A percentile compares a stretch with the other conserved stretches of the same genome.
phyloP scores from a whole-genome alignment of 495 filamentous ascomycete genomes.

The Hypoxylon fuscum region DNA sequence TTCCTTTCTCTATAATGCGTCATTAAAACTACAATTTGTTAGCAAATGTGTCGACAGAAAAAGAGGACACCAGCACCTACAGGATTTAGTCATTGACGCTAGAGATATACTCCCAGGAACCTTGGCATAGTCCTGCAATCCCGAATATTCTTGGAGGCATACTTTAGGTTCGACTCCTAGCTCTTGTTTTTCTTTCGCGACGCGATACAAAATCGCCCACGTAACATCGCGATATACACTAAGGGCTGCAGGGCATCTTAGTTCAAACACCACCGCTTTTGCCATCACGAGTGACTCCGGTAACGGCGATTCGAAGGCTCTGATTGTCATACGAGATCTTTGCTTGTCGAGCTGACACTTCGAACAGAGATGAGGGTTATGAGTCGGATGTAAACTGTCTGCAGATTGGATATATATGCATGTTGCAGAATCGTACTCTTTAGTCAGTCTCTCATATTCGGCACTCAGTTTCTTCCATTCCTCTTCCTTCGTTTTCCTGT shows the following conservation, averaged over 20 bases:
- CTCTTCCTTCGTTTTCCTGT: conserved; percentile 46
- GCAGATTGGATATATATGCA: conserved; percentile 24
- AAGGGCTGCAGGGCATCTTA: conserved; percentile 48
- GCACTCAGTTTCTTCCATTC: conserved; percentile 51
- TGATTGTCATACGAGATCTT: conserved; percentile 47
- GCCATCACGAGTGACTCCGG: conserved; percentile 43
- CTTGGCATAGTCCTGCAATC: conserved; percentile 23
- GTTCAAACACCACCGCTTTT: conserved; percentile 56
- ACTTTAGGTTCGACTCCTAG: conserved; percentile 27
- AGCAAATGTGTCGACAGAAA: not conserved
- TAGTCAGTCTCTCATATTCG: conserved; percentile 51
- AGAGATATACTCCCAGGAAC: conserved; percentile 33
- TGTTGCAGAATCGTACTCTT: conserved; percentile 48
- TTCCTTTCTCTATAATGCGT: conserved; percentile 48
- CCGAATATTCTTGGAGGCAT: conserved; percentile 38
- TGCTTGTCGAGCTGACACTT: conserved; percentile 48
- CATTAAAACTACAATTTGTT: conserved; percentile 25
- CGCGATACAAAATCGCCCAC: conserved; percentile 44
- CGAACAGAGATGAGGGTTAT: conserved; percentile 25
- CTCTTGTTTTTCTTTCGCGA: conserved; percentile 26
- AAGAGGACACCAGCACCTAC: conserved; percentile 27
- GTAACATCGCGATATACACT: conserved; percentile 56
- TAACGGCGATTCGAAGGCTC: conserved; percentile 55
- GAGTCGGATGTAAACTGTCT: conserved; percentile 10
- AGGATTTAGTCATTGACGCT: conserved; percentile 47